A percentile compares a stretch with the other conserved stretches of the same genome.
phyloP scores from a whole-genome alignment of 2,329 filamentous ascomycete genomes.

The Fusarium irregulare region DNA sequence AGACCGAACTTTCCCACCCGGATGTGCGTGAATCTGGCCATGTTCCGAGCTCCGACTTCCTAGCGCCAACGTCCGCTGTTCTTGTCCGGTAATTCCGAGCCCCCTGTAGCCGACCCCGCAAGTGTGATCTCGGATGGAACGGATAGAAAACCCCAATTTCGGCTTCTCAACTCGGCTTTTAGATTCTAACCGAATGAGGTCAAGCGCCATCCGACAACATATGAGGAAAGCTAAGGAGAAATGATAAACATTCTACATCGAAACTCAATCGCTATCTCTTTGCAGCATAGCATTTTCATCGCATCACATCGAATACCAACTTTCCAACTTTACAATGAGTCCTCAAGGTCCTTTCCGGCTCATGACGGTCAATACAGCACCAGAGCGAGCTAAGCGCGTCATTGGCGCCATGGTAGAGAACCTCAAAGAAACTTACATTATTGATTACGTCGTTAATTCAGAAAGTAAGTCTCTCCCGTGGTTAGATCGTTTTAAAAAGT shows the following conservation, averaged over 20 bases:
- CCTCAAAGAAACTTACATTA: constrained; percentile 72
- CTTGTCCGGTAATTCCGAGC: constrained; percentile 5
- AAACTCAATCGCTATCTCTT: neutral
- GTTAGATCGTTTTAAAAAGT: neutral
- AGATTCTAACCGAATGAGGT: neutral
- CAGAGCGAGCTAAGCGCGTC: constrained; percentile 71
- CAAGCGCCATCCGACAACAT: neutral
- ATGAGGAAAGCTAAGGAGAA: neutral
- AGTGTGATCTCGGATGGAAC: neutral
- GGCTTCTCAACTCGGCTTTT: neutral
- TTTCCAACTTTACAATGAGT: neutral
- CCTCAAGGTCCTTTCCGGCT: constrained; percentile 69
- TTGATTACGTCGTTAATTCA: constrained; percentile 71
- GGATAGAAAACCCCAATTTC: neutral
- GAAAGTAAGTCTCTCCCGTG: constrained; percentile 29
- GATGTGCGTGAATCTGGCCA: neutral
- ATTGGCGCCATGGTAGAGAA: constrained; percentile 70
- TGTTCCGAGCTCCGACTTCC: neutral
- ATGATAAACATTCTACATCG: neutral
- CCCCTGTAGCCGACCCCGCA: neutral
- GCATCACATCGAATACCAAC: neutral
- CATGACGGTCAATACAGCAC: constrained; percentile 75
- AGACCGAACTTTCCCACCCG: neutral
- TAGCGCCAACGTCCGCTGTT: too few species aligned
- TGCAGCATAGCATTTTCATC: neutral